phyloP scores from a whole-genome alignment of 345 rosid species.

The Garcia nutans region DNA sequence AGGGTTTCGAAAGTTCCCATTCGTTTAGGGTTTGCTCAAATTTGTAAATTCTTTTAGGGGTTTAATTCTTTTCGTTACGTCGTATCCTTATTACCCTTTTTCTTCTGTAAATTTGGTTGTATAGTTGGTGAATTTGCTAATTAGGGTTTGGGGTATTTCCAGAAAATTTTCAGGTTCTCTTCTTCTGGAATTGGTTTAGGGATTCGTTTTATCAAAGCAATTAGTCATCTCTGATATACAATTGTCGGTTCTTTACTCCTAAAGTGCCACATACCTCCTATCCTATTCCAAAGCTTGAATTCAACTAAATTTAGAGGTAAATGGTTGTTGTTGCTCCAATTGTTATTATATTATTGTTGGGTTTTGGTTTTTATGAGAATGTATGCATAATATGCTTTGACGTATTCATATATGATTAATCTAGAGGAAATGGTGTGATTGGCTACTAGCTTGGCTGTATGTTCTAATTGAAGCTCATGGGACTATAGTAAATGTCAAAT shows the following conservation, averaged over 20 bases:
- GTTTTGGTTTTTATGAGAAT: not conserved
- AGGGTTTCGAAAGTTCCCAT: slow-evolving; percentile 40
- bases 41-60: slow-evolving; percentile 41
- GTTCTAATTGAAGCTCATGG: not conserved
- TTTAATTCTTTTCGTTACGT: slow-evolving; percentile 19
- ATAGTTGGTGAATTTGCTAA: slow-evolving; percentile 14
- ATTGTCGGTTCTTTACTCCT: not conserved
- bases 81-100: not conserved
- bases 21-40: slow-evolving; percentile 12
- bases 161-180: slow-evolving; percentile 16
- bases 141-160: slow-evolving; percentile 50
- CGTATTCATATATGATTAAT: not conserved
- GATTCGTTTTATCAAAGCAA: slow-evolving; percentile 7
- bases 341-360: not conserved
- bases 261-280: not conserved
- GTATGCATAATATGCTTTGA: not conserved
- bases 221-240: slow-evolving; percentile 2
- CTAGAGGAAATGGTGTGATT: not conserved
- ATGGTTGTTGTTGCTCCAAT: too few relatives aligned
- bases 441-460: not conserved
- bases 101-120: slow-evolving; percentile 15
- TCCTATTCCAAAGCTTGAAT: slow-evolving; percentile 15
- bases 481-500: not conserved
- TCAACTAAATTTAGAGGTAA: slow-evolving; percentile 30
- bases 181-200: slow-evolving; percentile 20